phyloP scores from a whole-genome alignment of 2,329 filamentous ascomycete genomes.

The Penicillium verrucosum region DNA sequence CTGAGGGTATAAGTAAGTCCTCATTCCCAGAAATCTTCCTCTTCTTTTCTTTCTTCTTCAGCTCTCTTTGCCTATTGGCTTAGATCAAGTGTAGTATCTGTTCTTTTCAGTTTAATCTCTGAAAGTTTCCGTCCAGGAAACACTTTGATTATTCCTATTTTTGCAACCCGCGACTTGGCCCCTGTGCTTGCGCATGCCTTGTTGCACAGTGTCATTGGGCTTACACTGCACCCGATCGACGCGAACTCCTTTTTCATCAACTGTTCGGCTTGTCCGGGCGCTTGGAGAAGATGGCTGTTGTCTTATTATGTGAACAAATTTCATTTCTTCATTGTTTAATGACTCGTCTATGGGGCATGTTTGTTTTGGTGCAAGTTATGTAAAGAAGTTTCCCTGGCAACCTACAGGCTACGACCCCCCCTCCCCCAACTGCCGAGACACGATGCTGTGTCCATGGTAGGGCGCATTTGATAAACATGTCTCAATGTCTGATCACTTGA shows the following conservation, averaged over 20 bases:
- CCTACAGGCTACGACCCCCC: too few species aligned
- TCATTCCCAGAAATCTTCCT: background rate
- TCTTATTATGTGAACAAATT: too few species aligned
- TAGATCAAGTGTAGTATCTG: conserved; percentile 2
- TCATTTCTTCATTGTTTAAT: background rate
- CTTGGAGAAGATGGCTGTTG: background rate
- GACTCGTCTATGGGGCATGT: background rate
- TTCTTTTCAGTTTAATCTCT: background rate
- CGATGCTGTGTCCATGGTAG: background rate
- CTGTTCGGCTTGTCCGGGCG: background rate
- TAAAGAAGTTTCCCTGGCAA: background rate
- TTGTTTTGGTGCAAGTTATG: too few species aligned
- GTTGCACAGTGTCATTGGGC: background rate
- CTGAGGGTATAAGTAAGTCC: background rate
- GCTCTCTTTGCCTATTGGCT: conserved; percentile 2
- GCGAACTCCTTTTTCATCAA: background rate
- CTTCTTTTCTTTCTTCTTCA: background rate
- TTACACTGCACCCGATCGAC: background rate
- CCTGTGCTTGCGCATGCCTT: background rate
- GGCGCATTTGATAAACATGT: background rate
- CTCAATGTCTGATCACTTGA: background rate
- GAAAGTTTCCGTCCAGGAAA: background rate
- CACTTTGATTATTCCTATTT: background rate
- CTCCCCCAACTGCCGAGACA: background rate
- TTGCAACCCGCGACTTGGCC: background rate